Conservation (phyloP, 805 yeast genomes). For the Candida cerambycidarum region DNA sequence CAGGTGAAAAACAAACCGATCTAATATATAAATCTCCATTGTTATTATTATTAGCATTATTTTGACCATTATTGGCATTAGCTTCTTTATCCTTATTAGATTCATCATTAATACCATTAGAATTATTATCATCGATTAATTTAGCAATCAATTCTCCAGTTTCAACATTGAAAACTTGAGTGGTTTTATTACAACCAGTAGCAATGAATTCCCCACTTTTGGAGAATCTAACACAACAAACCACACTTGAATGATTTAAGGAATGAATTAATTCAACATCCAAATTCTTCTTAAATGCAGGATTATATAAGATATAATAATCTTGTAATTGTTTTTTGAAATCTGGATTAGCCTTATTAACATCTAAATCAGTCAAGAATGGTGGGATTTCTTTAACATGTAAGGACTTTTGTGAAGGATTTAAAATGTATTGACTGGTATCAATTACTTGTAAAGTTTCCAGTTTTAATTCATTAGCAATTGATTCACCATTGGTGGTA, state of each 20-base stretch:
- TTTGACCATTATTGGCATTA: constrained; percentile 8
- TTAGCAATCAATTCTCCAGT: constrained; percentile 88
- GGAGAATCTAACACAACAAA: constrained; percentile 93
- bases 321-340: constrained; percentile 81
- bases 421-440: constrained; percentile 41
- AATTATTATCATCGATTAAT: constrained; percentile 70
- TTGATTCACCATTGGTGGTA: constrained; percentile 11
- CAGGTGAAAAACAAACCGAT: constrained; percentile 95
- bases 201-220: constrained; percentile 91
- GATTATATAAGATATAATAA: constrained; percentile 87
- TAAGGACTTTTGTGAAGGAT: constrained; percentile 45
- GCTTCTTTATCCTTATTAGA: constrained; percentile 35
- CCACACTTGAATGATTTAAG: constrained; percentile 90
- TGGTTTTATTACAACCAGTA: constrained; percentile 94
- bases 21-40: constrained; percentile 89
- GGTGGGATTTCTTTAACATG: constrained; percentile 79
- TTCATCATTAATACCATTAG: constrained; percentile 43
- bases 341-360: constrained; percentile 70
- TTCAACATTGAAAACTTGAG: constrained; percentile 90
- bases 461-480: constrained; percentile 11
- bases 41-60: constrained; percentile 42
- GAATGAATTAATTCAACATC: constrained; percentile 90
- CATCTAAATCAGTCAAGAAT: constrained; percentile 77
- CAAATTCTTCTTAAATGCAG: constrained; percentile 61
- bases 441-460: constrained; percentile 36